Conservation (phyloP, 139 green algal genomes). For the Zygnema circumcarinatum region DNA sequence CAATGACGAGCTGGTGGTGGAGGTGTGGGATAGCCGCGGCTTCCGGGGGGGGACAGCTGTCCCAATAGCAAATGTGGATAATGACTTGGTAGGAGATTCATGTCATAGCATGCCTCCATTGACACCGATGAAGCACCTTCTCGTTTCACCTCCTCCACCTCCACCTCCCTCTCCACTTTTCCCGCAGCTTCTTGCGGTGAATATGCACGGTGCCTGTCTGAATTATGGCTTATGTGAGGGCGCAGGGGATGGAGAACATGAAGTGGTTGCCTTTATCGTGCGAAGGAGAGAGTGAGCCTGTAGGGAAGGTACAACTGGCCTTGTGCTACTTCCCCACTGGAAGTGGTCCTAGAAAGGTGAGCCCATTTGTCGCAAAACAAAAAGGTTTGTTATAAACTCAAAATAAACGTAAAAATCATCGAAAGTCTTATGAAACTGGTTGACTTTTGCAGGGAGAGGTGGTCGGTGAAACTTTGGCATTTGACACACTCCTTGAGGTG, state of each 20-base stretch:
- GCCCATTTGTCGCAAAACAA: neutral
- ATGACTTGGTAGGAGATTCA: conserved; percentile 27
- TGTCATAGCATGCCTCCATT: conserved; percentile 16
- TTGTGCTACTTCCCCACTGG: neutral
- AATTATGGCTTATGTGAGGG: neutral
- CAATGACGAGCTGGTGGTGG: conserved; percentile 37
- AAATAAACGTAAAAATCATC: neutral
- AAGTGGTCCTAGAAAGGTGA: conserved; percentile 1
- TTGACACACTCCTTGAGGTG: conserved; percentile 37
- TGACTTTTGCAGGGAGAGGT: neutral
- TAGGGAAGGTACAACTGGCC: conserved; percentile 3
- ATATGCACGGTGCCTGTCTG: neutral
- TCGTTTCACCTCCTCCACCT: neutral
- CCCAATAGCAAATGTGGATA: neutral
- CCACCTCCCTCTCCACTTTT: neutral
- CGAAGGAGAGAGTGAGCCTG: conserved; percentile 10
- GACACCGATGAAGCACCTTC: conserved; percentile 16
- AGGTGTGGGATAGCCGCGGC: conserved; percentile 22
- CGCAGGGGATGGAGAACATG: neutral
- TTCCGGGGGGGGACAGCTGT: neutral
- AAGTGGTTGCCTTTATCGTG: conserved; percentile 26
- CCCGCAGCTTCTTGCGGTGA: neutral
- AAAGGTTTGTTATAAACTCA: too few species aligned
- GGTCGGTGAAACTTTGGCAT: conserved; percentile 44
- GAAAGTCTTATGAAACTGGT: neutral